These are phyloP conservation scores for Suhomyces kilbournensis DNA, from an alignment of 805 yeast genomes.

Conservation along the genomic window DNA sequence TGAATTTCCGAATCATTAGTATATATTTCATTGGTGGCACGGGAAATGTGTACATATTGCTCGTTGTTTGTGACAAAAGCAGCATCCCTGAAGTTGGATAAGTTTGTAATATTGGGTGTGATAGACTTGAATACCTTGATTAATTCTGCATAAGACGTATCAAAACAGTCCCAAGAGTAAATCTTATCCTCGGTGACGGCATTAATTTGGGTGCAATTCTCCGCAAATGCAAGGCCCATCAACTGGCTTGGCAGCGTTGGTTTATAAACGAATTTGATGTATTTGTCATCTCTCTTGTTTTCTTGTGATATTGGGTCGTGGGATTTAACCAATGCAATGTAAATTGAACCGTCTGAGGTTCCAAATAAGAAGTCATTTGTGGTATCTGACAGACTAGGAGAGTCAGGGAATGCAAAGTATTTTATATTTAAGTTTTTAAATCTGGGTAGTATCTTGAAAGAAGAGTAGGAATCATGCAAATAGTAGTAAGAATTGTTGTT, in stretches of 20 bases:
- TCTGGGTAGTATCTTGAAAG: conserved; percentile 32
- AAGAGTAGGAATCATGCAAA: conserved; percentile 27
- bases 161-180: conserved; percentile 35
- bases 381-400: neutral
- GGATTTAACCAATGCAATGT: conserved; percentile 24
- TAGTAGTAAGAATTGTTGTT: conserved; percentile 25
- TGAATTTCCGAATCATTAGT: conserved; percentile 32
- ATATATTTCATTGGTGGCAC: conserved; percentile 14
- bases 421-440: conserved; percentile 28
- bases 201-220: conserved; percentile 21
- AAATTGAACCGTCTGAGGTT: conserved; percentile 28
- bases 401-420: conserved; percentile 22
- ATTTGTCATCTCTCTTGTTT: conserved; percentile 37
- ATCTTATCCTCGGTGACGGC: conserved; percentile 16
- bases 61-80: conserved; percentile 13
- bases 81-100: conserved; percentile 1
- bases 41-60: conserved; percentile 12
- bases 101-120: conserved; percentile 9
- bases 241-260: conserved; percentile 8
- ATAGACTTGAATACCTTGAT: conserved; percentile 24
- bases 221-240: conserved; percentile 18
- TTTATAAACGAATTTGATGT: conserved; percentile 26
- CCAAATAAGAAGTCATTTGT: conserved; percentile 32
- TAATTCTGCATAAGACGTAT: conserved; percentile 26
- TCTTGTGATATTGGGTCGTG: conserved; percentile 25